Evolutionary conservation across 1,139 yeast species (phyloP).

Genomic region (Suhomyces bribrorum): DNA sequence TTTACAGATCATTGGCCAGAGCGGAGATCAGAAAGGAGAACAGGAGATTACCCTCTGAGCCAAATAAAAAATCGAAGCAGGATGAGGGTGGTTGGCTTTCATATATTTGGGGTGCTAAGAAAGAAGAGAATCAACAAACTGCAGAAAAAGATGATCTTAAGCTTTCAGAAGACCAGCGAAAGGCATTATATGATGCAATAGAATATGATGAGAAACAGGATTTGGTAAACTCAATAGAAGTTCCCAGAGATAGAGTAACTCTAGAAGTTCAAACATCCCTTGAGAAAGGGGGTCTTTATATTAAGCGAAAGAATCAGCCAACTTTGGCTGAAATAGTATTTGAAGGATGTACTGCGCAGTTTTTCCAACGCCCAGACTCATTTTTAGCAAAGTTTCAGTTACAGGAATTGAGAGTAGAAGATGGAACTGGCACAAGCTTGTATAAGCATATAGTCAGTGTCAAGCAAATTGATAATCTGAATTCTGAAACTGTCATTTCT

Average conservation of each 20-base stretch:
- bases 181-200: constrained; percentile 90
- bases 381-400: constrained; percentile 69
- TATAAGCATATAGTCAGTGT: constrained; percentile 90
- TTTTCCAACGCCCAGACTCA: constrained; percentile 80
- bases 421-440: constrained; percentile 72
- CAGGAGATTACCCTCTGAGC: background rate
- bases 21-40: constrained; percentile 58
- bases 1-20: constrained; percentile 81
- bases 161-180: constrained; percentile 61
- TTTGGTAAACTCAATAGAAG: constrained; percentile 53
- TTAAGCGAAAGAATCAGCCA: constrained; percentile 41
- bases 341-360: constrained; percentile 76
- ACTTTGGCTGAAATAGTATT: constrained; percentile 77
- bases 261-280: constrained; percentile 68
- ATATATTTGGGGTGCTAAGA: constrained; percentile 23
- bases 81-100: constrained; percentile 28
- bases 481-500: constrained; percentile 7
- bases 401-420: constrained; percentile 82
- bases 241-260: constrained; percentile 74
- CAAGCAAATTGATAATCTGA: constrained; percentile 45
- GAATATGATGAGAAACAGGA: constrained; percentile 79
- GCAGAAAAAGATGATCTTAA: constrained; percentile 39
- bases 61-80: background rate
- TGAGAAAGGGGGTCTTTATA: constrained; percentile 73
- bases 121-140: constrained; percentile 6